phyloP scores from a whole-genome alignment of 306 rosid species.

The Trichosanthes truncata region DNA sequence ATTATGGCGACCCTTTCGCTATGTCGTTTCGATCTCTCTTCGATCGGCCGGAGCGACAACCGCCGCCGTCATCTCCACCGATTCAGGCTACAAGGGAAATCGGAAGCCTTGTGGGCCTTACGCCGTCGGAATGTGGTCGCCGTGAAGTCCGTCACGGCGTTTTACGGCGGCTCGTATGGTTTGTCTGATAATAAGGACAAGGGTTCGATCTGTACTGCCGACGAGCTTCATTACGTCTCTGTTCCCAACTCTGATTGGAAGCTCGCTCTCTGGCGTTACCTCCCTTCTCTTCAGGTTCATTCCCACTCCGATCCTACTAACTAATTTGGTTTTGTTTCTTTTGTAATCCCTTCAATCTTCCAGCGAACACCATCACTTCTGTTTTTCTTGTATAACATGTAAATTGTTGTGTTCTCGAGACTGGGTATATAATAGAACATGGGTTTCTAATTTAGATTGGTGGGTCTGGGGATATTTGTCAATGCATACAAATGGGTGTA shows the following conservation, averaged over 20 bases:
- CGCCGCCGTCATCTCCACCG: not conserved
- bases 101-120: not conserved
- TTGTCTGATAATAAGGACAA: slow-evolving; percentile 1
- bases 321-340: not conserved
- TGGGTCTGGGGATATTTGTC: not conserved
- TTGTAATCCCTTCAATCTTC: not conserved
- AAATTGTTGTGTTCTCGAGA: not conserved
- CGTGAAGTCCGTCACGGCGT: not conserved
- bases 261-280: slow-evolving; percentile 94
- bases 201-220: slow-evolving; percentile 53
- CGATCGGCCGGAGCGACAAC: not conserved
- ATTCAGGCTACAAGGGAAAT: not conserved
- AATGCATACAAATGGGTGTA: not conserved
- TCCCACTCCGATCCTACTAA: not conserved
- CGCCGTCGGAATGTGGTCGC: not conserved
- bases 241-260: slow-evolving; percentile 74
- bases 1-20: not conserved
- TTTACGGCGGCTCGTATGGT: not conserved
- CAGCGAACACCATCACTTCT: not conserved
- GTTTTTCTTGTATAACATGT: not conserved
- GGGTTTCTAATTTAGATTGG: not conserved
- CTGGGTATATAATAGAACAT: not conserved
- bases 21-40: not conserved
- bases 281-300: slow-evolving; percentile 52
- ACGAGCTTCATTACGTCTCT: slow-evolving; percentile 65